Evolutionary conservation across 2,329 filamentous ascomycete species (phyloP).

Genomic region (Apiospora pterosperma): DNA sequence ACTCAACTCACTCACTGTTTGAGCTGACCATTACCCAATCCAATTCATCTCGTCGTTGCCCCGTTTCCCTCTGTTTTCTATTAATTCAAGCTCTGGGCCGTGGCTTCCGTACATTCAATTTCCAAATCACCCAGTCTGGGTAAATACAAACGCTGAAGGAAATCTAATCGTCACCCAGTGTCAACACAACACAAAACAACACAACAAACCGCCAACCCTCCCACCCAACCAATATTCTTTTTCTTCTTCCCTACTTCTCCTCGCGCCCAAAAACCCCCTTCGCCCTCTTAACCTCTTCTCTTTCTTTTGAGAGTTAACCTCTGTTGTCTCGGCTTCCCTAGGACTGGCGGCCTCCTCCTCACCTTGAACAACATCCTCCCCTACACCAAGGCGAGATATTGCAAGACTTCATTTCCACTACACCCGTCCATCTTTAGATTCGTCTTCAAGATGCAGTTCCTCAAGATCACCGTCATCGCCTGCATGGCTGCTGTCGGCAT

Average conservation of each 20-base stretch:
- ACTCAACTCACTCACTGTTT: neutral
- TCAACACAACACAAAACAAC: neutral
- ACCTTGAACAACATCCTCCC: neutral
- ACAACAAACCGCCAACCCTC: neutral
- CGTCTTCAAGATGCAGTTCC: constrained; percentile 24
- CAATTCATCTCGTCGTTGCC: neutral
- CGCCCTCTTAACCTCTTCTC: neutral
- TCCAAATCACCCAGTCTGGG: neutral
- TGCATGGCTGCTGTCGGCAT: constrained; percentile 20
- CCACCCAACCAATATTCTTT: neutral
- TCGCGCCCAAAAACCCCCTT: neutral
- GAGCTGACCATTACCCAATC: neutral
- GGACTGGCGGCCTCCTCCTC: neutral
- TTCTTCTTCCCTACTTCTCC: neutral
- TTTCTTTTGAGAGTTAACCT: neutral
- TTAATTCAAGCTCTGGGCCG: neutral
- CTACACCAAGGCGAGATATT: neutral
- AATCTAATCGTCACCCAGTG: neutral
- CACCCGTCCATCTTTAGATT: neutral
- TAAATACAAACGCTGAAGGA: neutral
- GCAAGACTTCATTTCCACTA: neutral
- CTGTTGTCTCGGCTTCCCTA: neutral
- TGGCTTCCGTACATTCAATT: neutral
- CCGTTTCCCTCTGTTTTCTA: neutral
- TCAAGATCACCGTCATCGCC: constrained; percentile 19